Conservation (phyloP, 83 land plant species). For the Picea engelmannii region DNA sequence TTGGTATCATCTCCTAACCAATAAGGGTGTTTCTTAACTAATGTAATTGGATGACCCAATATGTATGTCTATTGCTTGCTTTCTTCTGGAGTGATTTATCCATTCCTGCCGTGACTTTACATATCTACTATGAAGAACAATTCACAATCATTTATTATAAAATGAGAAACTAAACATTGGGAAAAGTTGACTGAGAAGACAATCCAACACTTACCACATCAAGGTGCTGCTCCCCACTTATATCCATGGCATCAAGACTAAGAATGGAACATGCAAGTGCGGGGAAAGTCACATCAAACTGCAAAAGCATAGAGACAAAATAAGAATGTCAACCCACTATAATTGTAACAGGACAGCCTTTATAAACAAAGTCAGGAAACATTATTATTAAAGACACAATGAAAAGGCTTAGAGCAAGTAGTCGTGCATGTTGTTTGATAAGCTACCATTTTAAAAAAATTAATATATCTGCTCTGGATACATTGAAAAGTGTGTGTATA, state of each 20-base stretch:
- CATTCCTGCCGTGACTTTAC: not conserved
- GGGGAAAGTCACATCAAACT: slow-evolving; percentile 97
- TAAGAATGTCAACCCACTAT: not conserved
- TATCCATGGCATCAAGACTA: slow-evolving; percentile 97
- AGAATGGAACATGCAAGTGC: slow-evolving; percentile 84
- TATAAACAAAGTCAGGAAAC: not conserved
- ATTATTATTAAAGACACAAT: not conserved
- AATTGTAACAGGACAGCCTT: not conserved
- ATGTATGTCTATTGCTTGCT: not conserved
- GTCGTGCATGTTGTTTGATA: not conserved
- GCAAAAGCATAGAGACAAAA: slow-evolving; percentile 26
- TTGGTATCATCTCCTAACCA: not conserved
- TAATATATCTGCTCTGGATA: not conserved
- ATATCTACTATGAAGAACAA: not conserved
- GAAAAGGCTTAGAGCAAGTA: not conserved
- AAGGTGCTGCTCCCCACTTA: slow-evolving; percentile 95
- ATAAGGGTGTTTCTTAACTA: too few species aligned
- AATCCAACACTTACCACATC: slow-evolving; percentile 64
- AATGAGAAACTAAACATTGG: not conserved
- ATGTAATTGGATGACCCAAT: too few species aligned
- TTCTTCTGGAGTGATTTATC: not conserved
- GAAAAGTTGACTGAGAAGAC: not conserved
- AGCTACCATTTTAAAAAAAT: not conserved
- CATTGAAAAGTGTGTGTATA: not conserved
- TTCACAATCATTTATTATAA: not conserved